Conservation (phyloP, 2,329 filamentous ascomycete species). For the Ophiostoma angusticollis region DNA sequence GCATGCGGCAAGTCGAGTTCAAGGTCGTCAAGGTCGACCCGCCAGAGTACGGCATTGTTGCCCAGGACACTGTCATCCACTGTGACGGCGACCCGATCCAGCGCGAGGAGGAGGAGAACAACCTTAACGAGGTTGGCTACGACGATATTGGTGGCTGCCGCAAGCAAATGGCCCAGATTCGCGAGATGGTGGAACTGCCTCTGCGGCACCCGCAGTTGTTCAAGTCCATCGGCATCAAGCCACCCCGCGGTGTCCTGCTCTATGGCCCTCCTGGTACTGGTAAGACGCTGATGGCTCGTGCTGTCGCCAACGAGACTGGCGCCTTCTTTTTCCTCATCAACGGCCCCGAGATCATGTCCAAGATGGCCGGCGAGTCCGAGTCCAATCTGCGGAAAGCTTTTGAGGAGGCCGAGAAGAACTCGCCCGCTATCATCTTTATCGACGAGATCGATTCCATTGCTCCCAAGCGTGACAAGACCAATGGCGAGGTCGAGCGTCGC, state of each 20-base stretch:
- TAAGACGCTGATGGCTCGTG: conserved; percentile 98
- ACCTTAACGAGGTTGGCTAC: conserved; percentile 97
- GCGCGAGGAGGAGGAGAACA: conserved; percentile 97
- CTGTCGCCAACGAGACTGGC: conserved; percentile 96
- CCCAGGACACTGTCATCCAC: conserved; percentile 97
- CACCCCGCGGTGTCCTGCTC: conserved; percentile 92
- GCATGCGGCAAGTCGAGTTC: conserved; percentile 98
- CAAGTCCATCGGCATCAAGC: conserved; percentile 99
- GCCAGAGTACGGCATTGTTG: conserved; percentile 96
- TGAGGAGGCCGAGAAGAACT: conserved; percentile 99
- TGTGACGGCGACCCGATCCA: conserved; percentile 94
- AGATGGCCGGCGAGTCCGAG: conserved; percentile 99
- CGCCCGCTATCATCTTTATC: conserved; percentile 97
- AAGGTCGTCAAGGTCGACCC: conserved; percentile 99
- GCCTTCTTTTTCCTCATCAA: conserved; percentile 99
- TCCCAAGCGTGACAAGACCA: conserved; percentile 99
- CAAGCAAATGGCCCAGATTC: conserved; percentile 99
- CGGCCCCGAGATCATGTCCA: conserved; percentile 98
- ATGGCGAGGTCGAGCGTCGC: conserved; percentile 95
- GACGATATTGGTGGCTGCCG: conserved; percentile 98
- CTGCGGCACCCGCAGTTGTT: conserved; percentile 95
- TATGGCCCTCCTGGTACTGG: conserved; percentile 95
- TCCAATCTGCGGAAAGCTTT: conserved; percentile 98
- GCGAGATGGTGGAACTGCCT: conserved; percentile 94
- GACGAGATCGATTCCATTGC: conserved; percentile 99